Evolutionary conservation across 2,329 filamentous ascomycete species (phyloP).

Genomic region (Botrytis paeoniae): DNA sequence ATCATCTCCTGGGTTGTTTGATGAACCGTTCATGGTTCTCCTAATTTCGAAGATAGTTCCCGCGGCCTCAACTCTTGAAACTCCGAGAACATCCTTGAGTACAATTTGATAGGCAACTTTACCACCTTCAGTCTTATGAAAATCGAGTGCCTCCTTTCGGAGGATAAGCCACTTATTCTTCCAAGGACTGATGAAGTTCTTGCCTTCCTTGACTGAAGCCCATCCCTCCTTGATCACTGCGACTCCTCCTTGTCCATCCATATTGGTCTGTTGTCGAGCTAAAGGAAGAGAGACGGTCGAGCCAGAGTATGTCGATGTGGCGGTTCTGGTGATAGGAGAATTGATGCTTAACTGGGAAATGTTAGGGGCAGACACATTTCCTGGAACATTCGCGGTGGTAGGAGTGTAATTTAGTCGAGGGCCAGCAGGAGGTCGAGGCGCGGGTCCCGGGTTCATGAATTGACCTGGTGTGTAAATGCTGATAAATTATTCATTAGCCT

Average conservation of each 20-base stretch:
- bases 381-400: slow-evolving; percentile 66
- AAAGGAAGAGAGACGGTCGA: slow-evolving; percentile 73
- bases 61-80: slow-evolving; percentile 85
- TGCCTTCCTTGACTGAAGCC: slow-evolving; percentile 87
- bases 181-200: slow-evolving; percentile 79
- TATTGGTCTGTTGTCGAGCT: slow-evolving; percentile 53
- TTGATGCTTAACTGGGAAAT: slow-evolving; percentile 53
- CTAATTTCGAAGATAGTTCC: slow-evolving; percentile 95
- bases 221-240: slow-evolving; percentile 77
- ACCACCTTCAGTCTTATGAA: slow-evolving; percentile 85
- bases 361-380: slow-evolving; percentile 76
- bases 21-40: slow-evolving; percentile 64
- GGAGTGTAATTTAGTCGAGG: slow-evolving; percentile 79
- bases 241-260: slow-evolving; percentile 63
- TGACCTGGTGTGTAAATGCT: slow-evolving; percentile 60
- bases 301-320: slow-evolving; percentile 65
- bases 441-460: slow-evolving; percentile 97
- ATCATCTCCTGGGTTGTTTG: slow-evolving; percentile 65
- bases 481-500: slow-evolving; percentile 17
- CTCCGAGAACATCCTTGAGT: slow-evolving; percentile 83
- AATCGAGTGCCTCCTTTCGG: slow-evolving; percentile 89
- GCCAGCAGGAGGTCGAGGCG: slow-evolving; percentile 82
- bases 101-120: slow-evolving; percentile 84
- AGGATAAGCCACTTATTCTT: slow-evolving; percentile 90
- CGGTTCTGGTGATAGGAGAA: slow-evolving; percentile 64